Percentiles rank a stretch among this genome's conserved stretches.
phyloP scores from a whole-genome alignment of 1,139 yeast species.

The Nematodospora anomalae region DNA sequence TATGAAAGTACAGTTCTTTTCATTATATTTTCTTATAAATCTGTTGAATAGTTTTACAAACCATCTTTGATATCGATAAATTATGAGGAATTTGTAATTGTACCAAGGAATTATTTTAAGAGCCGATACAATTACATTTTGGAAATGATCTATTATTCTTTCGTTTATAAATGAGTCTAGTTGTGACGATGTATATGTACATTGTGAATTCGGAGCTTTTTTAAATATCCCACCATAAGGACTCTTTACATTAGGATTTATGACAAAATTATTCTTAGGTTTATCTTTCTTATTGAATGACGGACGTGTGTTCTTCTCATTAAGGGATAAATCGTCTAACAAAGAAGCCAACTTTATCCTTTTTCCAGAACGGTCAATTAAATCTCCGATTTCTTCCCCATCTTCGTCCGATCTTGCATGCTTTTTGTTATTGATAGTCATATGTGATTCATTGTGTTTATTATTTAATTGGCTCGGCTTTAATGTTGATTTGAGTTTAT shows the following conservation, averaged over 20 bases:
- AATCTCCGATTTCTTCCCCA: conserved; percentile 11
- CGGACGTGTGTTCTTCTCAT: conserved; percentile 3
- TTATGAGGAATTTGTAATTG: conserved; percentile 24
- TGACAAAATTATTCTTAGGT: conserved; percentile 1
- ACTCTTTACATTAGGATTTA: conserved; percentile 8
- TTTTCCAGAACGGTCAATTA: conserved; percentile 13
- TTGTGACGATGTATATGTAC: conserved; percentile 10
- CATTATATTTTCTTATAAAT: conserved; percentile 34
- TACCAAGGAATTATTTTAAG: conserved; percentile 24
- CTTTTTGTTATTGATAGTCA: conserved; percentile 4
- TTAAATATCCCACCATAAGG: conserved; percentile 9
- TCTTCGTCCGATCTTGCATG: conserved; percentile 12
- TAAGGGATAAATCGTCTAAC: conserved; percentile 14
- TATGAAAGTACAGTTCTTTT: conserved; percentile 19
- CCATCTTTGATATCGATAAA: conserved; percentile 38
- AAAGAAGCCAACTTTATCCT: conserved; percentile 17
- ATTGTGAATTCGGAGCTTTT: not conserved
- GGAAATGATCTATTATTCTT: conserved; percentile 10
- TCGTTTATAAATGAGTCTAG: conserved; percentile 13
- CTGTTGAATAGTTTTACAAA: conserved; percentile 37
- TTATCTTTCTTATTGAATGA: conserved; percentile 1
- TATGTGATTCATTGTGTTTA: not conserved
- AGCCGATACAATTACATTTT: conserved; percentile 7
- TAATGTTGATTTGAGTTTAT: not conserved
- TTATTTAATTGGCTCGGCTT: not conserved